These are phyloP conservation scores for Fraxinus greggii DNA, from an alignment of 305 asterid species.

Conservation along the genomic window DNA sequence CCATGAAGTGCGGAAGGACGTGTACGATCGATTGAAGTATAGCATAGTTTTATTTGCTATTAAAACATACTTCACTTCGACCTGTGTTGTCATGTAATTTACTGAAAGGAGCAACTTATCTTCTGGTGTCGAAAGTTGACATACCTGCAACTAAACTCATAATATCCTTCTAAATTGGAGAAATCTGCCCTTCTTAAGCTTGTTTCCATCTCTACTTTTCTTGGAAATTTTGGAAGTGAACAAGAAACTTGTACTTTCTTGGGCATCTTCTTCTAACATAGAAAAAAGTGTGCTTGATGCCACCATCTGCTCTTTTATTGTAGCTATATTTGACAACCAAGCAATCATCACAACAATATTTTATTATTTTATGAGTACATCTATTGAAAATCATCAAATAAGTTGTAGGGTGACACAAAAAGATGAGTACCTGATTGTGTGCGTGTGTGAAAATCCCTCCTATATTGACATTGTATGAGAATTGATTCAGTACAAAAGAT, in stretches of 20 bases:
- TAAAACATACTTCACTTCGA: not conserved
- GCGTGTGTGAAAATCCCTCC: not conserved
- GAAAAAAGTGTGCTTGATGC: not conserved
- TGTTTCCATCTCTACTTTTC: not conserved
- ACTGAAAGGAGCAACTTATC: not conserved
- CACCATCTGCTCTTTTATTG: not conserved
- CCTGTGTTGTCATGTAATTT: not conserved
- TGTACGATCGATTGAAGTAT: not conserved
- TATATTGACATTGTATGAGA: not conserved
- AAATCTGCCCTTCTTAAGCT: not conserved
- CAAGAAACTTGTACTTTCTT: not conserved
- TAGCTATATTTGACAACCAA: not conserved
- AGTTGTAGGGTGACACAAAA: not conserved
- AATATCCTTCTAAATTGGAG: not conserved
- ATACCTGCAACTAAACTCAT: not conserved
- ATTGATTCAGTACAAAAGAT: not conserved
- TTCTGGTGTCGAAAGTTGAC: not conserved
- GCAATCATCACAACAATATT: not conserved
- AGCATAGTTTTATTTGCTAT: not conserved
- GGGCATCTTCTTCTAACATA: not conserved
- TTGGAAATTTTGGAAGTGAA: not conserved
- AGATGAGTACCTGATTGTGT: not conserved
- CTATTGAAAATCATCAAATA: not conserved
- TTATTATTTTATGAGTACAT: not conserved
- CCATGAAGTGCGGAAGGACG: not conserved